phyloP scores from a whole-genome alignment of 495 filamentous ascomycete genomes.

The Penicillium waksmanii region DNA sequence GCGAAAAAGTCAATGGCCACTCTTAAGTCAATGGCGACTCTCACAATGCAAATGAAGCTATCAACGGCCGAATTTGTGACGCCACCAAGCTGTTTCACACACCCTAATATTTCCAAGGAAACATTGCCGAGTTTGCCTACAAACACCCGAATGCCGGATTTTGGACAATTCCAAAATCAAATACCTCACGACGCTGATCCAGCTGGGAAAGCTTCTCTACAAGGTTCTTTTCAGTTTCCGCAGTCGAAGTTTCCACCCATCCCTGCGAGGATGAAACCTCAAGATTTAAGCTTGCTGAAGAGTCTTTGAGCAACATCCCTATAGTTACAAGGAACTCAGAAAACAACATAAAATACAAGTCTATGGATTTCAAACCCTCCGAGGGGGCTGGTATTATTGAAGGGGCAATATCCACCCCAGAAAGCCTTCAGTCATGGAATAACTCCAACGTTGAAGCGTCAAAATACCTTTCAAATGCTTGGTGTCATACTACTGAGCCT shows the following conservation, averaged over 20 bases:
- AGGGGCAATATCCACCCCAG: neutral
- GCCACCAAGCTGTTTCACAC: neutral
- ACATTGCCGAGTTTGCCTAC: neutral
- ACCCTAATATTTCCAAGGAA: neutral
- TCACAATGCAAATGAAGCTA: slow-evolving; percentile 6
- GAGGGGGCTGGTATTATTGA: neutral
- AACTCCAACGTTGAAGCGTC: neutral
- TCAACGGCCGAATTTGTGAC: neutral
- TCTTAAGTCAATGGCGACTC: neutral
- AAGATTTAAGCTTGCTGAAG: too few relatives aligned
- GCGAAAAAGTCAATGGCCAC: neutral
- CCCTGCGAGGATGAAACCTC: too few relatives aligned
- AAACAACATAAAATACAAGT: neutral
- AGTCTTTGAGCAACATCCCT: too few relatives aligned
- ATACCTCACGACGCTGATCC: too few relatives aligned
- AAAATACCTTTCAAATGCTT: neutral
- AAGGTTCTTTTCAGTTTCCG: too few relatives aligned
- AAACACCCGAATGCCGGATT: neutral
- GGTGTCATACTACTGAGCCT: neutral
- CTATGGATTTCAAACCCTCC: neutral
- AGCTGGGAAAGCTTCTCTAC: too few relatives aligned
- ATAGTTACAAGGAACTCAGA: neutral
- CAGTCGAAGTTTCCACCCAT: too few relatives aligned
- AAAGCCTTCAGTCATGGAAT: neutral
- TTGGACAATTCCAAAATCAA: too few relatives aligned